Conservation (phyloP, 2,329 filamentous ascomycete species). For the Colletotrichum aenigma region DNA sequence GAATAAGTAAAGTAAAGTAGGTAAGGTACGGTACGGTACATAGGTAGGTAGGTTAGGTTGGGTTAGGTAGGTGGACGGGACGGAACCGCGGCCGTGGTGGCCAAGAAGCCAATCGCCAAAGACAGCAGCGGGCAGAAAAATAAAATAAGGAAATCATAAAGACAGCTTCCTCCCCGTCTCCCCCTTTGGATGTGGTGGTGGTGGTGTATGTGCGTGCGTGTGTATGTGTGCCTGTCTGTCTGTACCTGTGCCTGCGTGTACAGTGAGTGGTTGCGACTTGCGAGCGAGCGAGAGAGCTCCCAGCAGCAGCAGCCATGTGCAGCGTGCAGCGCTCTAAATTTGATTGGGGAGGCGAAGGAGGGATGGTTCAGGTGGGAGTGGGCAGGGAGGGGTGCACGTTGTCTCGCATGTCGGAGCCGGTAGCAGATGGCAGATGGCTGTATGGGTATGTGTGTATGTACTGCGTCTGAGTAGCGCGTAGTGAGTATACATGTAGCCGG, state of each 20-base stretch:
- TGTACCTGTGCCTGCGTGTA: neutral
- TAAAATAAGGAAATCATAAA: neutral
- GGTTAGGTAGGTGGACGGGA: neutral
- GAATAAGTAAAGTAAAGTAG: neutral
- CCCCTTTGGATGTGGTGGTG: neutral
- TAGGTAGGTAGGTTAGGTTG: neutral
- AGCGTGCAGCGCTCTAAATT: constrained; percentile 11
- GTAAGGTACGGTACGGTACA: neutral
- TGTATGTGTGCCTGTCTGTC: neutral
- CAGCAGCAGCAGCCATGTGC: neutral
- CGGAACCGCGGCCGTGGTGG: neutral
- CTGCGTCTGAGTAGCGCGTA: neutral
- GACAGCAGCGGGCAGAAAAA: neutral
- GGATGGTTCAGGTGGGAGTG: constrained; percentile 22
- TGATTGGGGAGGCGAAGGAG: constrained; percentile 18
- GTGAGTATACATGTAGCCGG: constrained; percentile 5
- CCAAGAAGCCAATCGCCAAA: neutral
- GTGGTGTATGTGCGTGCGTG: neutral
- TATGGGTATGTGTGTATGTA: neutral
- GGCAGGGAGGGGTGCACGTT: constrained; percentile 13
- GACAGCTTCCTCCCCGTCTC: neutral
- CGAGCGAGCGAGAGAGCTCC: neutral
- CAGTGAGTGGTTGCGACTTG: neutral
- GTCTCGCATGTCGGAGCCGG: constrained; percentile 19
- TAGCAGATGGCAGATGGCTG: constrained; percentile 17